Conservation (phyloP, 2,329 filamentous ascomycete species). For the Emergomyces orientalis region DNA sequence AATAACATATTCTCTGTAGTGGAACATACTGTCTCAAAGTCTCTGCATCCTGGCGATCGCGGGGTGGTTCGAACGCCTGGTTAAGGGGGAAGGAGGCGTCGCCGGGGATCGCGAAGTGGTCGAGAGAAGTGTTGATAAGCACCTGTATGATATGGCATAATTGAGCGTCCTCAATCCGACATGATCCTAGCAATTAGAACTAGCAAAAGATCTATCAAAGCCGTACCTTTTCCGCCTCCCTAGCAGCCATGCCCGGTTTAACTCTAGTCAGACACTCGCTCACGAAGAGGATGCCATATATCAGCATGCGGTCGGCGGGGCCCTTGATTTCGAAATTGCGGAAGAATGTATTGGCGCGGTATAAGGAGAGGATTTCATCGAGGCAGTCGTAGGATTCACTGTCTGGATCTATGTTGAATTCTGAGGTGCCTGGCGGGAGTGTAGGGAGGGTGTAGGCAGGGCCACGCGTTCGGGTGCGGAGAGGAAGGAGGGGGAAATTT, state of each 20-base stretch:
- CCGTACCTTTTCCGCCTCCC: slow-evolving; percentile 56
- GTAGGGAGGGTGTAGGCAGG: slow-evolving; percentile 76
- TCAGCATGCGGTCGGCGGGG: slow-evolving; percentile 82
- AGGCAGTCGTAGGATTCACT: slow-evolving; percentile 92
- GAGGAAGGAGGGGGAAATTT: slow-evolving; percentile 89
- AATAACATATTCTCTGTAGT: background rate
- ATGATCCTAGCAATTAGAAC: too few species aligned
- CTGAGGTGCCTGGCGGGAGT: slow-evolving; percentile 48
- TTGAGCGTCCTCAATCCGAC: slow-evolving; percentile 8
- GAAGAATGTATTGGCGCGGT: slow-evolving; percentile 98
- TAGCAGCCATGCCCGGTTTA: slow-evolving; percentile 58
- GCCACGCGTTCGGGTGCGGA: slow-evolving; percentile 91
- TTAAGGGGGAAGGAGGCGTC: slow-evolving; percentile 90
- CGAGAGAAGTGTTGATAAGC: slow-evolving; percentile 81
- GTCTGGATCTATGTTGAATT: slow-evolving; percentile 60
- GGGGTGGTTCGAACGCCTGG: slow-evolving; percentile 87
- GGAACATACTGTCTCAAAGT: slow-evolving; percentile 65
- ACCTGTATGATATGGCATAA: slow-evolving; percentile 56
- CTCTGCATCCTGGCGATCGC: slow-evolving; percentile 82
- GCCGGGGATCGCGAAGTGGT: slow-evolving; percentile 90
- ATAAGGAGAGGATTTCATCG: slow-evolving; percentile 84
- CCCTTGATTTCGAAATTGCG: slow-evolving; percentile 99
- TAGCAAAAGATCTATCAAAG: too few species aligned
- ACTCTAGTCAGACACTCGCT: slow-evolving; percentile 86
- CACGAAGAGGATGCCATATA: slow-evolving; percentile 93